Evolutionary conservation across 108 stramenopile species (phyloP), one percentile per base, ranked within the genome.

Genomic region (Cyclotella kingstonii): DNA sequence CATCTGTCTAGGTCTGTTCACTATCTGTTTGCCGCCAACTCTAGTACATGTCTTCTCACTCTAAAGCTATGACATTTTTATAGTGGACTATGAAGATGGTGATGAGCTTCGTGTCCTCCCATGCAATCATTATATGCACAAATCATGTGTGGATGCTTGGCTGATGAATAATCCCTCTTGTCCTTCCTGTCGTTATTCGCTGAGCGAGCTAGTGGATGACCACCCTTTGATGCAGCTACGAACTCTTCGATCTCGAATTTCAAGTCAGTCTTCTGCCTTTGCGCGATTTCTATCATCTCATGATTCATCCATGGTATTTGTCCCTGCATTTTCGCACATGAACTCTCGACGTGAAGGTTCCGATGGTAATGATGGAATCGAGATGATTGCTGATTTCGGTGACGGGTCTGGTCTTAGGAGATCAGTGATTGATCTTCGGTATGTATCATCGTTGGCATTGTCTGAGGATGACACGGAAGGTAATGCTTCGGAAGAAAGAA

Each of bases 91-190:
- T 63, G 58, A 77, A 59, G 78, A 83, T 14, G 81, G 76, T 0
- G 83, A 86, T 36, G 34, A 58, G 42, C 49, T 86, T 44, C 79
- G 84, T 28, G 77, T 76, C 10, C 44, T 86, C 11, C 81, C 83
- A 0, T 86, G 84, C 58, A 42, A 56, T 2, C 84, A 86, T 60
- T 50, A 31, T 15, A 81, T 86, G 71, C 84, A 86, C 42, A 60
- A 39, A 40, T 26, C 54, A 18, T 86, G 84, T 63, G 68, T 86
- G 19, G 84, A 86, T 39, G 66, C 53, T 2, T 86, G 84, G 84
- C 66, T 85, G 2, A 26, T 36, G 17, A 70, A 58, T 25, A 39
- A 78, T 55, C 71, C 77, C 6, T 63, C 61, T 9, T 74, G 77
- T 38, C 77, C 77, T 5, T 52, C 59, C 3, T 78, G 77, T 57